Evolutionary conservation across 495 filamentous ascomycete species (phyloP).

Genomic region (Penicillium diatomitis): DNA sequence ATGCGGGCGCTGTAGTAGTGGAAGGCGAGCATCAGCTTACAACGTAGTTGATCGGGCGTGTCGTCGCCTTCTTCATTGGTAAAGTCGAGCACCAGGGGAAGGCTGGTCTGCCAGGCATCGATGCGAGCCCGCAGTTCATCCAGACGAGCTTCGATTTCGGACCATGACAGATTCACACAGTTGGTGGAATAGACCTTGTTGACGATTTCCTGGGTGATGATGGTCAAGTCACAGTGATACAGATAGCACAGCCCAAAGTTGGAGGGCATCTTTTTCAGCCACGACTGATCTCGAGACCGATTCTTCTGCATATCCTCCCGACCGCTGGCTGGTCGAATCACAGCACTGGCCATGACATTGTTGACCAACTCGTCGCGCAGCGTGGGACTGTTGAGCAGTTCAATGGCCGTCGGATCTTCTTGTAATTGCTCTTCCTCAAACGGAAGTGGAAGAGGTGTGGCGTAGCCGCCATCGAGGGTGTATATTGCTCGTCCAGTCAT

Average conservation of each 20-base stretch:
- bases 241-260: conserved; percentile 40
- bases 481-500: conserved; percentile 52
- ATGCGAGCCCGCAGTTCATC: conserved; percentile 40
- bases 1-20: conserved; percentile 52
- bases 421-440: conserved; percentile 44
- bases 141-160: conserved; percentile 50
- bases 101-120: conserved; percentile 43
- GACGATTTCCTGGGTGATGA: conserved; percentile 47
- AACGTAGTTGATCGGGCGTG: conserved; percentile 24
- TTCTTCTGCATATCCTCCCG: conserved; percentile 13
- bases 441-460: conserved; percentile 48
- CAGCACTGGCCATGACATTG: conserved; percentile 24
- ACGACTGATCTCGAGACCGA: conserved; percentile 14
- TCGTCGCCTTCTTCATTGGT: conserved; percentile 25
- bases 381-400: conserved; percentile 19
- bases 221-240: conserved; percentile 39
- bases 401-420: conserved; percentile 19
- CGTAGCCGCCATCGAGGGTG: conserved; percentile 42
- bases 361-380: conserved; percentile 26
- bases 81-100: conserved; percentile 47
- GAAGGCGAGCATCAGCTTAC: conserved; percentile 43
- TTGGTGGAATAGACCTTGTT: conserved; percentile 50
- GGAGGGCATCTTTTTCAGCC: conserved; percentile 23
- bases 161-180: conserved; percentile 46
- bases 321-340: conserved; percentile 17